Evolutionary conservation across 768 basidiomycete genomes (phyloP).

Genomic region (Boletellus ananiceps): DNA sequence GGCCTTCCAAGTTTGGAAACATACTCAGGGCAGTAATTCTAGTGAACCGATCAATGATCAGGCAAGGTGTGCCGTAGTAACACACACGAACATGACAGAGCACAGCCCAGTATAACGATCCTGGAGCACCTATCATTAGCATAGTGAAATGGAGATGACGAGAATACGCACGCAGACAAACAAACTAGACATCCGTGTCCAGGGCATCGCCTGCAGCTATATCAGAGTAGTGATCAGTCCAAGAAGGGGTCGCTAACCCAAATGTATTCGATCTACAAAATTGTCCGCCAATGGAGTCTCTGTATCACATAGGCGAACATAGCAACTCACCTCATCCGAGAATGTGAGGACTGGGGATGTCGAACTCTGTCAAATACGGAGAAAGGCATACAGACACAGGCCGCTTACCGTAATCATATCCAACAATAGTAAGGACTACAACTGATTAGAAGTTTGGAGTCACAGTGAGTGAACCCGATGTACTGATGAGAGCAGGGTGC

Average conservation of each 20-base stretch:
- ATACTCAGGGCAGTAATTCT: not conserved
- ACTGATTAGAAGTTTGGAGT: not conserved
- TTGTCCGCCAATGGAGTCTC: not conserved
- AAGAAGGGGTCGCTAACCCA: not conserved
- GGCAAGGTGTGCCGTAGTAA: not conserved
- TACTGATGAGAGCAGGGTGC: no score
- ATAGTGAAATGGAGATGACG: not conserved
- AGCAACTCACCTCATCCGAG: not conserved
- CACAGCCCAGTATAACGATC: not conserved
- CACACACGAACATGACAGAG: not conserved
- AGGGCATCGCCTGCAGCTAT: not conserved
- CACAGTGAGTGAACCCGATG: not conserved
- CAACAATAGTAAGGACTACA: not conserved
- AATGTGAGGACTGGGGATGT: not conserved
- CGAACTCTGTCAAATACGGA: not conserved
- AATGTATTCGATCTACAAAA: not conserved
- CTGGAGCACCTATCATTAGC: not conserved
- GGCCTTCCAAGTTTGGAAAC: not conserved
- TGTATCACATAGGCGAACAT: not conserved
- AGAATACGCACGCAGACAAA: not conserved
- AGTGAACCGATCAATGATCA: not conserved
- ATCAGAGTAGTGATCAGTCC: not conserved
- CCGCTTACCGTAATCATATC: not conserved
- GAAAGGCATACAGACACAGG: no score
- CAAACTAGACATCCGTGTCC: not conserved